phyloP scores from a whole-genome alignment of 345 rosid species.

The Arabis alpina region DNA sequence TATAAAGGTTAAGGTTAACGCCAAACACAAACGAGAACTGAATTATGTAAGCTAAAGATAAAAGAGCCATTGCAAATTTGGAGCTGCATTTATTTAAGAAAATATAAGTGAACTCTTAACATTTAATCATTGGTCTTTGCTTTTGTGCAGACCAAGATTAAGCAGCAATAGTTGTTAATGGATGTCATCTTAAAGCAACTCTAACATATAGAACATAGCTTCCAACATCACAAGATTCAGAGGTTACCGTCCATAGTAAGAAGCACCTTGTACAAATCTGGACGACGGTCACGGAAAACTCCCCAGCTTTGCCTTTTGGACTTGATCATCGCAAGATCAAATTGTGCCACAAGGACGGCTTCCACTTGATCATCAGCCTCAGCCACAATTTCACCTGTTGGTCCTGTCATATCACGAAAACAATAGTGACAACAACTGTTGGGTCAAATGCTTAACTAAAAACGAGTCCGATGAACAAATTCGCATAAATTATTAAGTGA shows the following conservation, averaged over 20 bases:
- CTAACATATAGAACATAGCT: background rate
- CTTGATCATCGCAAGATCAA: constrained; percentile 79
- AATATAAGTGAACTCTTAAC: background rate
- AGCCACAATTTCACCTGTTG: constrained; percentile 77
- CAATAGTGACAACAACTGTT: background rate
- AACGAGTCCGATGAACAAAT: background rate
- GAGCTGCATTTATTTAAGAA: constrained; percentile 1
- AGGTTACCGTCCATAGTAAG: constrained; percentile 81
- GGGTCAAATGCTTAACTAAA: constrained; percentile 1
- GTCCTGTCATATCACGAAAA: constrained; percentile 56
- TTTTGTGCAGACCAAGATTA: background rate
- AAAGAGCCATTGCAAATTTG: background rate
- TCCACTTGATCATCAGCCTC: constrained; percentile 76
- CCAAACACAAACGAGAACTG: background rate
- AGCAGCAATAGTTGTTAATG: constrained; percentile 1
- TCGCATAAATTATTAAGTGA: background rate
- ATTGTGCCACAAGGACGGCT: constrained; percentile 75
- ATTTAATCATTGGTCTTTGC: background rate
- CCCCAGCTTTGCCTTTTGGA: constrained; percentile 87
- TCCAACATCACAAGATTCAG: background rate
- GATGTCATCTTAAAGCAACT: constrained; percentile 15
- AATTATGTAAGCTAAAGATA: background rate
- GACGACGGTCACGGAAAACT: constrained; percentile 86
- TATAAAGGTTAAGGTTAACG: background rate
- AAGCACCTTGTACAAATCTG: constrained; percentile 85